Conservation (phyloP, 768 basidiomycete genomes). For the Fomitopsis pulvina region DNA sequence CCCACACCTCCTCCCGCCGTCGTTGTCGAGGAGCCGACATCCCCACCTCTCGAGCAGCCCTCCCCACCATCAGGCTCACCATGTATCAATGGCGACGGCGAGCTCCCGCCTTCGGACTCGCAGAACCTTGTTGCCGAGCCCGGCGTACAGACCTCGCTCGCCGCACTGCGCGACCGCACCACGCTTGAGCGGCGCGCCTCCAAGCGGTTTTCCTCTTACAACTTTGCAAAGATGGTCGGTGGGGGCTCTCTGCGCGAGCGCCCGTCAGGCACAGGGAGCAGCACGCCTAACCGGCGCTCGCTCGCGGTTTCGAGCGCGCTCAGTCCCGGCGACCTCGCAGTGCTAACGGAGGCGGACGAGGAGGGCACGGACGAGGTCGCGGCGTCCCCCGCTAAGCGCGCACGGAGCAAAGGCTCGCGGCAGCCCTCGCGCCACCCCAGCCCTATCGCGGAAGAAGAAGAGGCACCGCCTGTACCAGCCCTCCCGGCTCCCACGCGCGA, state of each 20-base stretch:
- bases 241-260: conserved; percentile 37
- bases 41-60: conserved; percentile 2
- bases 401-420: conserved; percentile 10
- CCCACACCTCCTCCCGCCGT: conserved; percentile 40
- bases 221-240: conserved; percentile 89
- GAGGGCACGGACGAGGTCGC: conserved; percentile 27
- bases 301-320: conserved; percentile 52
- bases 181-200: conserved; percentile 86
- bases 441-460: conserved; percentile 24
- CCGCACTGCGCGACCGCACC: conserved; percentile 83
- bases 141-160: conserved; percentile 74
- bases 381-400: conserved; percentile 18
- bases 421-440: conserved; percentile 20
- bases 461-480: conserved; percentile 28
- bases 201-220: conserved; percentile 93
- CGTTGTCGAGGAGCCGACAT: conserved; percentile 40
- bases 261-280: conserved; percentile 23
- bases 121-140: conserved; percentile 35
- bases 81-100: conserved; percentile 8
- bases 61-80: conserved; percentile 21
- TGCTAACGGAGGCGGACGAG: conserved; percentile 70
- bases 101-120: conserved; percentile 12
- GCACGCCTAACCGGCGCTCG: conserved; percentile 57
- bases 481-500: conserved; percentile 10
- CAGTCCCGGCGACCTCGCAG: conserved; percentile 66